These are phyloP conservation scores for Rhodamnia rubescens DNA, from an alignment of 345 rosid species.

Conservation along the genomic window DNA sequence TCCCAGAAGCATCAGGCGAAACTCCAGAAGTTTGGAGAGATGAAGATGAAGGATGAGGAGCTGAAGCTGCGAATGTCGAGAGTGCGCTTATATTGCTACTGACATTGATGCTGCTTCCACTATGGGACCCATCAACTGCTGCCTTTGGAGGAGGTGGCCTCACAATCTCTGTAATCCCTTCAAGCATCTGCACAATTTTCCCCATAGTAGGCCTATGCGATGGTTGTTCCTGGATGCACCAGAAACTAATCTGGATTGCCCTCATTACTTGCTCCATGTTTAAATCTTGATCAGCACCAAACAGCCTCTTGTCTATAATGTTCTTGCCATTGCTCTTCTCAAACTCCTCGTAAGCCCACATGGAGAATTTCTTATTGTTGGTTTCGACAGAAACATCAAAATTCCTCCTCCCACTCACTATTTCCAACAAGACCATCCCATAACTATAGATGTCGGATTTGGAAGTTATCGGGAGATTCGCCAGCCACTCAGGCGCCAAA, in stretches of 20 bases:
- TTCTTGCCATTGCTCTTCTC: slow-evolving; percentile 26
- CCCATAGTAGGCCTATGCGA: slow-evolving; percentile 50
- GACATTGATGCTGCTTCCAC: slow-evolving; percentile 21
- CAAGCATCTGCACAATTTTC: slow-evolving; percentile 53
- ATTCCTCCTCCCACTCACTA: slow-evolving; percentile 48
- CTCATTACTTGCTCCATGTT: slow-evolving; percentile 38
- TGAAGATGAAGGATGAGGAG: slow-evolving; percentile 34
- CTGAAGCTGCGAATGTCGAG: slow-evolving; percentile 33
- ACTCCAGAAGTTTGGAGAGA: slow-evolving; percentile 28
- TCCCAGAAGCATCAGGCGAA: slow-evolving; percentile 28
- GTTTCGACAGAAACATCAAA: slow-evolving; percentile 24
- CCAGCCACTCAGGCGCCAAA: slow-evolving; percentile 55
- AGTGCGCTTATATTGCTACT: slow-evolving; percentile 24
- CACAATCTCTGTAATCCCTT: slow-evolving; percentile 32
- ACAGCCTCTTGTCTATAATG: slow-evolving; percentile 31
- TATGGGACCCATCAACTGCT: slow-evolving; percentile 7
- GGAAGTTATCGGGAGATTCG: slow-evolving; percentile 40
- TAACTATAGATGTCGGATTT: slow-evolving; percentile 60
- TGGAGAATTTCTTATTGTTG: slow-evolving; percentile 28
- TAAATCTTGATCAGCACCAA: slow-evolving; percentile 8
- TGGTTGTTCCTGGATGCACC: slow-evolving; percentile 61
- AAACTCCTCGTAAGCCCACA: slow-evolving; percentile 40
- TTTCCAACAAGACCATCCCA: slow-evolving; percentile 52
- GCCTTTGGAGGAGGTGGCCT: slow-evolving; percentile 39
- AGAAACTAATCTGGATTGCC: slow-evolving; percentile 38